phyloP scores from a whole-genome alignment of 176 grass and related monocot species.

The Triticum urartu region DNA sequence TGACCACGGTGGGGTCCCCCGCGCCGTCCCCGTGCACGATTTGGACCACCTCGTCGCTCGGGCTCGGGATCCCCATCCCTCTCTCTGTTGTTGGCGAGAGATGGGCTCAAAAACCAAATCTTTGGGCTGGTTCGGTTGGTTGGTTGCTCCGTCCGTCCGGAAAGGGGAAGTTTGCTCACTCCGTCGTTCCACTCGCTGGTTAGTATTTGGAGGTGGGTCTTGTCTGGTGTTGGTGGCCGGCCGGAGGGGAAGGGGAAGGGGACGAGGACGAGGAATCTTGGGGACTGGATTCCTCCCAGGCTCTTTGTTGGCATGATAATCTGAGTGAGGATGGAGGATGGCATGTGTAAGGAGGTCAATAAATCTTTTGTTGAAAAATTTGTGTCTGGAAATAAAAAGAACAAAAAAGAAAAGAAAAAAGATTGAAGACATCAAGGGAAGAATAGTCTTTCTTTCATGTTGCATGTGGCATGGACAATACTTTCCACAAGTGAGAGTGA shows the following conservation, averaged over 20 bases:
- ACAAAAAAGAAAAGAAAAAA: too few relatives aligned
- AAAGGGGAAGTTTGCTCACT: neutral
- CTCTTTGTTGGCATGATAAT: neutral
- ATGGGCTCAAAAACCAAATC: neutral
- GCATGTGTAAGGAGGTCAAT: too few relatives aligned
- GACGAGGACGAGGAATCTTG: slow-evolving; percentile 4
- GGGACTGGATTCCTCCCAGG: neutral
- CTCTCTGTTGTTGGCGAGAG: too few relatives aligned
- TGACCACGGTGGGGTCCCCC: slow-evolving; percentile 66
- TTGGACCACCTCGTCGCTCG: slow-evolving; percentile 77
- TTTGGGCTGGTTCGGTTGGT: neutral
- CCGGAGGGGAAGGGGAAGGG: neutral
- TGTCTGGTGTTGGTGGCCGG: neutral
- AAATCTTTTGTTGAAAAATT: too few relatives aligned
- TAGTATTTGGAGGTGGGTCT: neutral
- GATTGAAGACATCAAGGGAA: too few relatives aligned
- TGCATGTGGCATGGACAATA: too few relatives aligned
- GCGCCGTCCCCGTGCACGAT: slow-evolving; percentile 49
- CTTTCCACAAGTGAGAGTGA: too few relatives aligned
- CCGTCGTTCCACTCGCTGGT: too few relatives aligned
- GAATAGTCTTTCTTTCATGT: too few relatives aligned
- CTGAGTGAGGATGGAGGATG: neutral
- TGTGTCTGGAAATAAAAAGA: too few relatives aligned
- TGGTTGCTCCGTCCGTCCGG: too few relatives aligned
- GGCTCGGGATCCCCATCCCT: slow-evolving; percentile 55